Base-by-base conservation (phyloP, 2,329 filamentous ascomycete species). In the Pseudocercospora ulei region DNA sequence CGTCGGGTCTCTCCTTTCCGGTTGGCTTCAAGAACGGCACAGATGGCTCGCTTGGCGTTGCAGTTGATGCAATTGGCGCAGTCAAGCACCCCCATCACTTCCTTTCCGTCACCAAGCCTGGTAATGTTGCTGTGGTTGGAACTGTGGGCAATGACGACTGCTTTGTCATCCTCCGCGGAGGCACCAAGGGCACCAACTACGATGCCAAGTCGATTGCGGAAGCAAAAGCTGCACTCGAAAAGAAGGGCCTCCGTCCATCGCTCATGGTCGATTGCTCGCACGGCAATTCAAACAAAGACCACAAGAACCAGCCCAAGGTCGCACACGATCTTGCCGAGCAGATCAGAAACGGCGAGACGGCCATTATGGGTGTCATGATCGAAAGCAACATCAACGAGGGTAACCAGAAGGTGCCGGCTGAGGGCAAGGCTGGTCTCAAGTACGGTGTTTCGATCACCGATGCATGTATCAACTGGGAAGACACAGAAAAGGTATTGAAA, bases 11-110 rank as follows among this genome's bases (percentile, higher is more conserved):
- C 22, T 92, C 82, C 53, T 96, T 95, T 80, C 90, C 90, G 1
- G 86, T 98, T 7, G 90, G 90, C 35, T 98, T 98, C 81, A 98
- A 98, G 75, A 98, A 98, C 65, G 90, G 90, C 49, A 98, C 90
- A 19, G 90, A 98, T 61, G 90, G 90, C 35, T 81, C 80, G 5
- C 68, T 96, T 31, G 75, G 79, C 40, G 87, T 96, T 3, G 87
- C 90, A 7, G 84, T 96, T 53, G 90, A 98, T 60, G 90, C 90
- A 35, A 94, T 96, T 61, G 86, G 87, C 46, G 84, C 90, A 9
- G 88, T 92, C 35, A 78, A 75, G 61, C 84, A 93, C 59, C 84
- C 85, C 9, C 90, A 98, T 59, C 86, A 95, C 70, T 96, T 98
- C 73, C 73, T 98, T 53, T 93, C 86, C 4, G 88, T 96, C 50